Evolutionary conservation across 2,329 filamentous ascomycete genomes (phyloP), one percentile per base, ranked within the genome.

Genomic region (Pseudogymnoascus sp.): DNA sequence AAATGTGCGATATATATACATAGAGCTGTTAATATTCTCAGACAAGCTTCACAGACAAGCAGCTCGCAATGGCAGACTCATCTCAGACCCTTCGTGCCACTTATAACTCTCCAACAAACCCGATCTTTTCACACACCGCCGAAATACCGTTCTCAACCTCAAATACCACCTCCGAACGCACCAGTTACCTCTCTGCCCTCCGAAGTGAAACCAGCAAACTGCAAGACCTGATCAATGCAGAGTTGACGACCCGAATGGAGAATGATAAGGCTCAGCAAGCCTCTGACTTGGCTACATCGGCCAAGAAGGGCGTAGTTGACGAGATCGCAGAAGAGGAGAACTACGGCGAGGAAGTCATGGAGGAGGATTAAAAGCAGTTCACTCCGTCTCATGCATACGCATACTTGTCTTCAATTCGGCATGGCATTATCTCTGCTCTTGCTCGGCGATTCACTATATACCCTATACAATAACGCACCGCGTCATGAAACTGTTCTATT

Each of bases 321-420:
- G 84, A 87, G 65, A 79, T 75, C 10, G 81, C 82, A 66, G 85
- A 87, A 71, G 89, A 91, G 72, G 85, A 90, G 70, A 89, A 92
- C 72, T 96, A 96, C 73, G 92, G 91, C 59, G 92, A 96, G 75
- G 91, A 96, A 74, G 84, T 87, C 23, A 78, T 84, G 11, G 86
- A 88, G 60, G 87, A 89, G 44, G 88, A 89, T 63, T 83, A 83
- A 62, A 56, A 6, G 11, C 25, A 21, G 2, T 34, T 34, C 8
- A 12, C 6, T 5, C 10, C 16, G n/a, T 18, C 10, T 21, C 50
- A 18, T 56, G 16, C 28, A 21, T 34, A 56, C 16, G 28, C n/a
- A 34, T 18, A 56, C 25, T 56, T 56, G 50, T 21, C 28, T 56
- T 34, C 50, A 34, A 21, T 8, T 21, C 16, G 16, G 10, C 50